Conservation (phyloP, 1,139 yeast species). For the Debaryomycetaceae sp. region DNA sequence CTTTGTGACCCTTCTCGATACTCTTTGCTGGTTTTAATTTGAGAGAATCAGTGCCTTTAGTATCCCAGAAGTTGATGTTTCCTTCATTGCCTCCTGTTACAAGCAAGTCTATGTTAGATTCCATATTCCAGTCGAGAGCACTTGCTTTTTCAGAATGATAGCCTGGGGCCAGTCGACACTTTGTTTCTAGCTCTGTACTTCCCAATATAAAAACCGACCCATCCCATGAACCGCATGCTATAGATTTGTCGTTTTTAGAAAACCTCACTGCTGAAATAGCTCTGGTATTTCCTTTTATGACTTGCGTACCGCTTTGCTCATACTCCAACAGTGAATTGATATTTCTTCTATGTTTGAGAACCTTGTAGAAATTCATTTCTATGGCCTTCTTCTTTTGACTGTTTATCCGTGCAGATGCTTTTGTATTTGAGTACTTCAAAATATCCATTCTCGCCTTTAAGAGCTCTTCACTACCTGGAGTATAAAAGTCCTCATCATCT, state of each 20-base stretch:
- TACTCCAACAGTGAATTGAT: conserved; percentile 36
- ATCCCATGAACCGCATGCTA: conserved; percentile 84
- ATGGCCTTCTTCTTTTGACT: conserved; percentile 17
- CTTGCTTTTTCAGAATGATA: conserved; percentile 61
- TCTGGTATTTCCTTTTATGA: conserved; percentile 54
- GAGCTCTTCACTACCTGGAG: conserved; percentile 69
- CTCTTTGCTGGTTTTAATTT: conserved; percentile 14
- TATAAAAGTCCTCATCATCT: conserved; percentile 77
- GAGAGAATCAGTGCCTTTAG: conserved; percentile 7
- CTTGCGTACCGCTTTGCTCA: conserved; percentile 65
- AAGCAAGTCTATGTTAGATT: conserved; percentile 12
- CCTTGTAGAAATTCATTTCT: conserved; percentile 24
- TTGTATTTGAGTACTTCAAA: conserved; percentile 46
- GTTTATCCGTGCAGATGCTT: conserved; percentile 42
- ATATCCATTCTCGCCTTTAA: conserved; percentile 52
- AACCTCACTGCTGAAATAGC: conserved; percentile 63
- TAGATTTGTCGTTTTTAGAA: conserved; percentile 26
- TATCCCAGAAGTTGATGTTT: conserved; percentile 45
- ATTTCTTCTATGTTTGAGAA: conserved; percentile 43
- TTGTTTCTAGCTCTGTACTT: conserved; percentile 31
- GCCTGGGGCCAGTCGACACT: conserved; percentile 24
- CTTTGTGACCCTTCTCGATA: conserved; percentile 39
- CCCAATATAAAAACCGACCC: conserved; percentile 61
- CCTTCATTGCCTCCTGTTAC: conserved; percentile 73
- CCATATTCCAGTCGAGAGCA: conserved; percentile 61